phyloP scores from a whole-genome alignment of 352 stramenopile genomes.

The Globisporangium ultimum region DNA sequence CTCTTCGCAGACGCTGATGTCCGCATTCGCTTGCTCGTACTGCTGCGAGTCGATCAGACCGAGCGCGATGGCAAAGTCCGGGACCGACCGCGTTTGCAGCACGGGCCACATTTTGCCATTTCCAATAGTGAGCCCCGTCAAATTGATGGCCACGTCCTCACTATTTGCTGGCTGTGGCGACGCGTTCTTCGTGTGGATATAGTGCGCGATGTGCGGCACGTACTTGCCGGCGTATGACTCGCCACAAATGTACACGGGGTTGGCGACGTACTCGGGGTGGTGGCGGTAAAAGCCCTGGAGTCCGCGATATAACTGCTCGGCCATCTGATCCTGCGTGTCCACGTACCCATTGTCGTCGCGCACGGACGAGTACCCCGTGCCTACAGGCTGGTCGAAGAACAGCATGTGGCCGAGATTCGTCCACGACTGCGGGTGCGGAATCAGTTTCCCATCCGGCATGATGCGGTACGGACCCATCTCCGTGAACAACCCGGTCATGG shows the following conservation, averaged over 20 bases:
- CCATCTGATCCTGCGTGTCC: constrained; percentile 61
- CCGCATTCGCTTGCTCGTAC: constrained; percentile 67
- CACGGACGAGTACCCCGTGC: constrained; percentile 75
- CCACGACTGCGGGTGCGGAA: constrained; percentile 67
- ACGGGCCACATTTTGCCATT: constrained; percentile 88
- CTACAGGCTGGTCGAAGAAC: constrained; percentile 82
- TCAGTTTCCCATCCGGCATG: constrained; percentile 58
- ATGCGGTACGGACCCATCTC: constrained; percentile 83
- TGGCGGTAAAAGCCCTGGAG: constrained; percentile 89
- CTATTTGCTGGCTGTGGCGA: constrained; percentile 10
- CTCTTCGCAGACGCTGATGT: constrained; percentile 76
- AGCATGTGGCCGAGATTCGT: constrained; percentile 79
- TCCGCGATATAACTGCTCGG: constrained; percentile 90
- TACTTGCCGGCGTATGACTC: constrained; percentile 98
- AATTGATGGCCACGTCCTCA: constrained; percentile 50
- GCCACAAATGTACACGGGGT: constrained; percentile 68
- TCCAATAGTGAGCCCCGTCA: constrained; percentile 89
- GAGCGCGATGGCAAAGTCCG: constrained; percentile 77
- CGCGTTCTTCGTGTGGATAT: constrained; percentile 90
- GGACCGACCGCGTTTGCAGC: constrained; percentile 73
- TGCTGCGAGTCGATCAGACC: constrained; percentile 82
- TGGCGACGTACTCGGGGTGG: constrained; percentile 78
- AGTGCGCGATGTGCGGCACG: constrained; percentile 92
- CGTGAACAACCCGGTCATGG: constrained; percentile 72
- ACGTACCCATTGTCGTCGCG: constrained; percentile 71